phyloP scores from a whole-genome alignment of 2,329 filamentous ascomycete genomes.

The Ramichloridium luteum region DNA sequence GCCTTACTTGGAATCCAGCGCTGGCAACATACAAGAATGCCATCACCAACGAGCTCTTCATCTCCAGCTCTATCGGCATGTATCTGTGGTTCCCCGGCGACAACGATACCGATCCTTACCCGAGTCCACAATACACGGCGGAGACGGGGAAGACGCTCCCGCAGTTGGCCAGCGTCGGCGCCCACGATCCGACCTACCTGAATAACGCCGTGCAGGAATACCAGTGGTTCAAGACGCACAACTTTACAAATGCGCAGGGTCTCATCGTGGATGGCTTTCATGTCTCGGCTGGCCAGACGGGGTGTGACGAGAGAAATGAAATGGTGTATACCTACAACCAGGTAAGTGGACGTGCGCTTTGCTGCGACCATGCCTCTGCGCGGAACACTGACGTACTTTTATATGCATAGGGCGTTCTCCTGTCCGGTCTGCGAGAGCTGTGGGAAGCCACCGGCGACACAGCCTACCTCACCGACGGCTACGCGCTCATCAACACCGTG shows the following conservation, averaged over 20 bases:
- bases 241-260: conserved; percentile 67
- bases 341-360: too few relatives aligned
- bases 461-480: conserved; percentile 65
- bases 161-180: conserved; percentile 12
- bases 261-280: conserved; percentile 79
- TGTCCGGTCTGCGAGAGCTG: conserved; percentile 70
- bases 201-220: conserved; percentile 66
- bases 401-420: conserved; percentile 71
- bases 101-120: conserved; percentile 40
- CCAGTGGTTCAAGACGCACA: conserved; percentile 62
- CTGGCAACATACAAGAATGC: conserved; percentile 85
- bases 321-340: conserved; percentile 97
- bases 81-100: conserved; percentile 84
- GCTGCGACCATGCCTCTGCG: too few relatives aligned
- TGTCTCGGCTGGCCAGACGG: conserved; percentile 49
- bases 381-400: too few relatives aligned
- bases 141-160: conserved; percentile 35
- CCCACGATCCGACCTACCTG: conserved; percentile 43
- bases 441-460: conserved; percentile 65
- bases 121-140: conserved; percentile 23
- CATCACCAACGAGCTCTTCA: conserved; percentile 87
- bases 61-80: conserved; percentile 77
- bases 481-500: conserved; percentile 58
- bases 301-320: conserved; percentile 62
- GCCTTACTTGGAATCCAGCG: conserved; percentile 83